phyloP scores from a whole-genome alignment of 371 early-diverging fungal species.

The Rhizomucor pusillus region DNA sequence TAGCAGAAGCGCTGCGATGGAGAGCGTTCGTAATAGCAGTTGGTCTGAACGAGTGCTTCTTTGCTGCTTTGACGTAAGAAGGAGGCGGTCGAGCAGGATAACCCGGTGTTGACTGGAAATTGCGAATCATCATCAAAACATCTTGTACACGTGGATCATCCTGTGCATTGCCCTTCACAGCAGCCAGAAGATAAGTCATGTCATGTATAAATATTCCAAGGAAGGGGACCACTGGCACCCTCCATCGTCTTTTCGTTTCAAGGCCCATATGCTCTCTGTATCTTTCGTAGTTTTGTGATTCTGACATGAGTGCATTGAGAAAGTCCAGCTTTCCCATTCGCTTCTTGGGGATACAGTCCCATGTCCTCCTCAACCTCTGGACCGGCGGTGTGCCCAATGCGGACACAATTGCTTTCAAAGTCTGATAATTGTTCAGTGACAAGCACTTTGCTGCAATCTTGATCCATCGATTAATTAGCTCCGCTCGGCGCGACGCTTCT shows the following conservation, averaged over 20 bases:
- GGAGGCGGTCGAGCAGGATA: constrained; percentile 55
- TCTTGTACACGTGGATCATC: constrained; percentile 52
- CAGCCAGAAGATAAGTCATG: constrained; percentile 65
- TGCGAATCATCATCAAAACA: constrained; percentile 38
- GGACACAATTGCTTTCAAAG: constrained; percentile 65
- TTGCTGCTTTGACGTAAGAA: constrained; percentile 45
- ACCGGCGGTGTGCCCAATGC: constrained; percentile 74
- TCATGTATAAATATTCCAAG: constrained; percentile 74
- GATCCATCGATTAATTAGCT: constrained; percentile 65
- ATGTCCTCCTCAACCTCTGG: constrained; percentile 66
- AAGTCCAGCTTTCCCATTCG: constrained; percentile 52
- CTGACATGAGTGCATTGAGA: constrained; percentile 62
- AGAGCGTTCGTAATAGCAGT: constrained; percentile 39
- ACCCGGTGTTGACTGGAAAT: constrained; percentile 53
- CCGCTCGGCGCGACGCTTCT: constrained; percentile 57
- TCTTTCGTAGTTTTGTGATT: constrained; percentile 62
- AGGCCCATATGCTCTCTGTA: constrained; percentile 60
- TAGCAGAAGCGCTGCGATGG: constrained; percentile 31
- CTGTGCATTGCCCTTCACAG: constrained; percentile 43
- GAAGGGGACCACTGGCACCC: constrained; percentile 65
- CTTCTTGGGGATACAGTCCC: constrained; percentile 68
- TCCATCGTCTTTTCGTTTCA: constrained; percentile 17
- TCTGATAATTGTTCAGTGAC: constrained; percentile 66
- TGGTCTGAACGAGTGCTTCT: constrained; percentile 42
- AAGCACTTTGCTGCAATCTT: constrained; percentile 62